Conservation (phyloP, 2,329 filamentous ascomycete species). For the Ophiostoma ips region DNA sequence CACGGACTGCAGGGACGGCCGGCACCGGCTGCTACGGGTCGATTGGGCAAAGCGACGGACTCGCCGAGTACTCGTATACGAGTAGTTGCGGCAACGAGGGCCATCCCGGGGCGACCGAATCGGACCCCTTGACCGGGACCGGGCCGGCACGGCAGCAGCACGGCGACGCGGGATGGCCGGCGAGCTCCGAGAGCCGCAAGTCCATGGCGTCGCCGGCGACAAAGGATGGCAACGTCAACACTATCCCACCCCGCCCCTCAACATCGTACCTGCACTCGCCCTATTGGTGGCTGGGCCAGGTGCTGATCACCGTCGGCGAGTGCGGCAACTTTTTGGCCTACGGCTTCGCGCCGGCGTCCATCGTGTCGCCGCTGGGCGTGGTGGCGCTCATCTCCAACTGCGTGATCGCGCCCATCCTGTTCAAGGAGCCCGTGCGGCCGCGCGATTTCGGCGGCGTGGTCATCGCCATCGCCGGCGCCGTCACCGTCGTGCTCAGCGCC, state of each 20-base stretch:
- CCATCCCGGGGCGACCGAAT: conserved; percentile 26
- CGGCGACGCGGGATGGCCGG: conserved; percentile 9
- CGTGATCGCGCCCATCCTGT: conserved; percentile 84
- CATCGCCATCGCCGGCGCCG: conserved; percentile 73
- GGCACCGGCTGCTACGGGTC: conserved; percentile 12
- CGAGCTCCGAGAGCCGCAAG: background rate
- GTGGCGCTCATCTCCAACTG: conserved; percentile 95
- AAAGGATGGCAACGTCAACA: no score
- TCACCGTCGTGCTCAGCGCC: conserved; percentile 85
- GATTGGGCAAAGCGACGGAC: conserved; percentile 13
- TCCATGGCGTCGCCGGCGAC: conserved; percentile 15
- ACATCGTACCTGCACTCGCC: conserved; percentile 73
- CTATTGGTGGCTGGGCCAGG: conserved; percentile 92
- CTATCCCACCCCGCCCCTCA: conserved; percentile 10
- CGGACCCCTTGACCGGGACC: conserved; percentile 35
- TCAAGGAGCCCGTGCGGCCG: conserved; percentile 77
- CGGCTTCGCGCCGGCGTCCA: conserved; percentile 92
- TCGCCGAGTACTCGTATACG: conserved; percentile 16
- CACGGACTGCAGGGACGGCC: background rate
- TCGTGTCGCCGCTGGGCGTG: conserved; percentile 92
- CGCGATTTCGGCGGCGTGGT: conserved; percentile 81
- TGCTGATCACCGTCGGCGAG: conserved; percentile 86
- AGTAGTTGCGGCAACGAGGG: no score
- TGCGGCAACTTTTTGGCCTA: conserved; percentile 95
- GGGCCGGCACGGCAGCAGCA: background rate